Percentiles rank a stretch among this genome's conserved stretches.
Evolutionary conservation across 2,329 filamentous ascomycete species (phyloP).

Genomic region (Penicillium sp.): DNA sequence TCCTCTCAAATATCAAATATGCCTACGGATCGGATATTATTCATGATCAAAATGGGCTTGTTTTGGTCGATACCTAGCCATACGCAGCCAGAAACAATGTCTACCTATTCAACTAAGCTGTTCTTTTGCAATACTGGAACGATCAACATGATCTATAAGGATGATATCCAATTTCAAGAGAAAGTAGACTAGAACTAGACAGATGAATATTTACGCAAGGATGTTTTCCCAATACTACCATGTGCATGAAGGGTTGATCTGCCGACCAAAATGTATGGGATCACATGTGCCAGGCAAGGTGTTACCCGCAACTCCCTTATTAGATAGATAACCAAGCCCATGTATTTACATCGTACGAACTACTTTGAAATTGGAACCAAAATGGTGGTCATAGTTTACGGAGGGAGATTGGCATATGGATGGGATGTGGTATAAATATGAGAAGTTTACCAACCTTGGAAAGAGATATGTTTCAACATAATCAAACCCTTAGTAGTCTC

Average conservation of each 20-base stretch:
- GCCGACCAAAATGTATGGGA: background rate
- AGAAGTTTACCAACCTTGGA: no score
- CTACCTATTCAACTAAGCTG: conserved; percentile 15
- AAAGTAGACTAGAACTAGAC: background rate
- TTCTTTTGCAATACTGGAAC: conserved; percentile 17
- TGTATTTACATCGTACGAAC: background rate
- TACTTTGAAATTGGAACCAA: background rate
- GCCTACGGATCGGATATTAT: no score
- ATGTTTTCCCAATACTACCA: background rate
- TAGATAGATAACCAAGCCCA: background rate
- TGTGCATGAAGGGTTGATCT: background rate
- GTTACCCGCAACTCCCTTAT: background rate
- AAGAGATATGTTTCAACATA: no score
- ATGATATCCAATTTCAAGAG: conserved; percentile 42
- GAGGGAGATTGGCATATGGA: no score
- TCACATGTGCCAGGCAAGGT: background rate
- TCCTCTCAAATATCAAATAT: no score
- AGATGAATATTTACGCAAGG: background rate
- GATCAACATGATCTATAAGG: conserved; percentile 20
- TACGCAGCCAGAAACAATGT: conserved; percentile 1
- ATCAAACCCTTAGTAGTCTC: no score
- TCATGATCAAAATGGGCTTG: background rate
- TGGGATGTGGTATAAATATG: no score
- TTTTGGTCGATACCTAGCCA: background rate
- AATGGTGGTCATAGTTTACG: background rate